A percentile compares a stretch with the other conserved stretches of the same genome.
phyloP scores from a whole-genome alignment of 345 rosid genomes.

The Eucalyptus cloeziana region DNA sequence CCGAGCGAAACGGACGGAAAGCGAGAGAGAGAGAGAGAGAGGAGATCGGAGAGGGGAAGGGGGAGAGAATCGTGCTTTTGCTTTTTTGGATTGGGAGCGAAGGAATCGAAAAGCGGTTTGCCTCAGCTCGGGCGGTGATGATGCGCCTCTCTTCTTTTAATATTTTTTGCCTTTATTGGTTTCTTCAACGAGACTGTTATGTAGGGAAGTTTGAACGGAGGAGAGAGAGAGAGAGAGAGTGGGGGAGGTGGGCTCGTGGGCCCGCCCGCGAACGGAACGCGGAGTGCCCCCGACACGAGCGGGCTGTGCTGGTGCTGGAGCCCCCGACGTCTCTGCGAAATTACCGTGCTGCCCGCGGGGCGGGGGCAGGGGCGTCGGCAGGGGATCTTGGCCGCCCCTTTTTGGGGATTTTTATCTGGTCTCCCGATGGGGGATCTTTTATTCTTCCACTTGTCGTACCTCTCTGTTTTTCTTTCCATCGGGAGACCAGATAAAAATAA shows the following conservation, averaged over 20 bases:
- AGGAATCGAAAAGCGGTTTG: not conserved
- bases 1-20: not conserved
- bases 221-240: not conserved
- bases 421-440: not conserved
- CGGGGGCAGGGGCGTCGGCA: not conserved
- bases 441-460: not conserved
- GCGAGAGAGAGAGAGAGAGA: not conserved
- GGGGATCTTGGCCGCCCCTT: not conserved
- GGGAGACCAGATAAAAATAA: not conserved
- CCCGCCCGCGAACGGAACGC: not conserved
- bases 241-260: not conserved
- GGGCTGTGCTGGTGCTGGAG: not conserved
- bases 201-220: not conserved
- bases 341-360: not conserved
- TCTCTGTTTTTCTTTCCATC: not conserved
- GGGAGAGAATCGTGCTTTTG: not conserved
- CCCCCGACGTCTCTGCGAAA: not conserved
- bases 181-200: not conserved
- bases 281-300: not conserved
- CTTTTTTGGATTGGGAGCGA: not conserved
- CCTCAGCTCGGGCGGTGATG: not conserved
- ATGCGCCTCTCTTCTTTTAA: not conserved
- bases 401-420: not conserved
- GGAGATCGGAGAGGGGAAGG: not conserved
- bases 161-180: too few species aligned